Conservation (phyloP, 352 stramenopile species). For the Ophiocytium majus region DNA sequence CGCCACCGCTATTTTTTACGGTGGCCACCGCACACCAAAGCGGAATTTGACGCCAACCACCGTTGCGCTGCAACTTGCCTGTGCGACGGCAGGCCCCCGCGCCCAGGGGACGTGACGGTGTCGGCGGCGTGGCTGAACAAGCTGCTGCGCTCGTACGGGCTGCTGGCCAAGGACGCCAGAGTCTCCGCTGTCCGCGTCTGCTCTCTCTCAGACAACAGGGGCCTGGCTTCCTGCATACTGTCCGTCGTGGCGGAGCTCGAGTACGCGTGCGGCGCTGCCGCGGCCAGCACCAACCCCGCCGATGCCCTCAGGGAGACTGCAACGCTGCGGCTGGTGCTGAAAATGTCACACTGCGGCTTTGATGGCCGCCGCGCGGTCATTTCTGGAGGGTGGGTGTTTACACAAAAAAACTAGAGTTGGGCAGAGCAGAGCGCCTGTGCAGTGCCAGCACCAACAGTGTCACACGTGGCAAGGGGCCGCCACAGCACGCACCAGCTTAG, state of each 20-base stretch:
- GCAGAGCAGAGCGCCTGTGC: background rate
- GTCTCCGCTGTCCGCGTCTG: background rate
- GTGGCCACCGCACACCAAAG: too few relatives aligned
- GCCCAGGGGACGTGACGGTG: background rate
- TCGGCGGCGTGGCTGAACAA: background rate
- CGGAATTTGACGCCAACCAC: too few relatives aligned
- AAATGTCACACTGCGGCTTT: slow-evolving; percentile 1
- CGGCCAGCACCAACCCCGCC: background rate
- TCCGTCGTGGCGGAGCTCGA: background rate
- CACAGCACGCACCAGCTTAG: too few relatives aligned
- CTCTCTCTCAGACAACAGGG: background rate
- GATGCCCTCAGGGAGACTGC: background rate
- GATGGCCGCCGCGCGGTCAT: background rate
- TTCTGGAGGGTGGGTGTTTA: background rate
- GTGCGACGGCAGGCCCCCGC: background rate
- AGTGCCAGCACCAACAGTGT: background rate
- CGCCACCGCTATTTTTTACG: too few relatives aligned
- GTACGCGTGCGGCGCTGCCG: background rate
- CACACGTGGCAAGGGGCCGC: too few relatives aligned
- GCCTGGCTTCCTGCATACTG: background rate
- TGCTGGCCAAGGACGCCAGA: background rate
- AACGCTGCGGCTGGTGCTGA: background rate
- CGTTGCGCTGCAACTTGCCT: too few relatives aligned
- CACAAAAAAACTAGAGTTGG: background rate
- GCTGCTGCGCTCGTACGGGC: background rate